Base-by-base conservation (phyloP, 1,284 basidiomycete species). In the Golubevia pallescens region DNA sequence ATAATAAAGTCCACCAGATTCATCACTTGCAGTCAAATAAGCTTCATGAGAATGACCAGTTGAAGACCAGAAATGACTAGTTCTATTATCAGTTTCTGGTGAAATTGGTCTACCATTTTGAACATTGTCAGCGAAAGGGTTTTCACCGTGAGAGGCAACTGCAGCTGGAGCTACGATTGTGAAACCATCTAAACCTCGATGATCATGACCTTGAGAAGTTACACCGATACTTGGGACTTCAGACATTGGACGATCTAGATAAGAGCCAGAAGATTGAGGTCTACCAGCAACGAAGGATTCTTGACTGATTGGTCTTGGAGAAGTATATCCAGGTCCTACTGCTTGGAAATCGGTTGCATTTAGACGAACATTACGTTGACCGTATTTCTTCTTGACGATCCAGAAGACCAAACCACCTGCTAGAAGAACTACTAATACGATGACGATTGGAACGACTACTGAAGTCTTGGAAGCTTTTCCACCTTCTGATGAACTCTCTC, bases 1-100 rank as follows among this genome's bases (percentile, higher is more conserved):
- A 65, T 75, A 75, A 63, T 75, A 70, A 55, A 68, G 69, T 58
- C 67, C 70, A 34, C 71, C 73, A 65, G 70, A 67, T 28, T 66
- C 59, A 38, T 68, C 65, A 19, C 66, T 62, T 14, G 5, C 34
- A 10, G 34, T 38, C 34, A 38, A 38, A 10, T 38, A 38, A 5
- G 34, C 34, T 38, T 38, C 34, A 38, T 38, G 34, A 10, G 34
- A 38, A 10, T 38, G 34, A 38, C 34, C 34, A 38, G 34, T 38
- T 38, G 34, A 4, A 38, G 34, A 38, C 34, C 34, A 38, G 34
- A 38, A 38, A 38, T 4, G 5, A 38, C 5, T 5, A 5, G 3
- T 10, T 38, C 34, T 38, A 10, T 4, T 10, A 38, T 4, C 10
- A 5, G 5, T 10, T 38, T 38, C 34, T 5, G 19, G 61, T 3